phyloP scores from a whole-genome alignment of 371 early-diverging fungal species.

The Coelomomyces lativittatus region DNA sequence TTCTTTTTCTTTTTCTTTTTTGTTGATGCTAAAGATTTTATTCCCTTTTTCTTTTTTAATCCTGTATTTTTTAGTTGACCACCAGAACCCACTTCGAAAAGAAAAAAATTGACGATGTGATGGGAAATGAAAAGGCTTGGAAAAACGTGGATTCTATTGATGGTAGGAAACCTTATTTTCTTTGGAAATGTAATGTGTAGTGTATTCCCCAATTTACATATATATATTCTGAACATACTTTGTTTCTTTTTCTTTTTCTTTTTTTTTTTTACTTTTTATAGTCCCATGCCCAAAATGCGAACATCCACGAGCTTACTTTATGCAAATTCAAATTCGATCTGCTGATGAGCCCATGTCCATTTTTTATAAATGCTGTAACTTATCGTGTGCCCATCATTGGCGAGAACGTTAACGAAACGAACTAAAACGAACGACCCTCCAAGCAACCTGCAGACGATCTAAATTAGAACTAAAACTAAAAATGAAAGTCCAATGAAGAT shows the following conservation, averaged over 20 bases:
- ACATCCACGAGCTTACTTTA: conserved; percentile 66
- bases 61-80: conserved; percentile 25
- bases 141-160: conserved; percentile 76
- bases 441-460: no score
- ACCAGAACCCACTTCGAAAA: conserved; percentile 43
- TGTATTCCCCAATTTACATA: no score
- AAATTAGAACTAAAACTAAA: no score
- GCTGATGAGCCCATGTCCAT: conserved; percentile 88
- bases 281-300: conserved; percentile 75
- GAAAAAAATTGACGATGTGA: conserved; percentile 80
- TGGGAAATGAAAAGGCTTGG: conserved; percentile 82
- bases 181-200: no score
- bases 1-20: neutral
- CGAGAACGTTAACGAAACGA: no score
- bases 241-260: neutral
- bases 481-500: no score
- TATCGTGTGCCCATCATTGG: conserved; percentile 56
- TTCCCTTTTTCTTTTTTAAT: neutral
- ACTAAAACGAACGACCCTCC: no score
- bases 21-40: neutral
- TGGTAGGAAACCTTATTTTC: no score
- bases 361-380: conserved; percentile 63
- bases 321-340: conserved; percentile 84
- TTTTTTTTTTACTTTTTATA: conserved; percentile 5
- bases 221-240: no score